Evolutionary conservation across 2,329 filamentous ascomycete species (phyloP).

Genomic region (Aureobasidium subglaciale): DNA sequence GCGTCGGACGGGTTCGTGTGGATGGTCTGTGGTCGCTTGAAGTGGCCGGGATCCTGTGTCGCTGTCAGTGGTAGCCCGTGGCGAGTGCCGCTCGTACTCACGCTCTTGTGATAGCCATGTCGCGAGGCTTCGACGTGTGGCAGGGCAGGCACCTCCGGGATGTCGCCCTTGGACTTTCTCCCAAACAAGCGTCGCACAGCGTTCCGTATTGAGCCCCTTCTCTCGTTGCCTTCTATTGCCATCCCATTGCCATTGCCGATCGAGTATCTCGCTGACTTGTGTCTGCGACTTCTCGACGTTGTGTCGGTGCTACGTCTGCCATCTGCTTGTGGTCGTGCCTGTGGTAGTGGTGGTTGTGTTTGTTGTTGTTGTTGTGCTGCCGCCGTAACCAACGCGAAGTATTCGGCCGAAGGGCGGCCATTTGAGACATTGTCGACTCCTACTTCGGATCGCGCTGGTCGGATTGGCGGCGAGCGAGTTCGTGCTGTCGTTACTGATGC

Average conservation of each 20-base stretch:
- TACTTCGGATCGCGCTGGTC: constrained; percentile 4
- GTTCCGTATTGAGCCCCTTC: constrained; percentile 30
- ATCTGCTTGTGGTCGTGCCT: background rate
- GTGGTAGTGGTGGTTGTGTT: too few species aligned
- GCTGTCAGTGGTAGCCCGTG: background rate
- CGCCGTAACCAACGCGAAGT: background rate
- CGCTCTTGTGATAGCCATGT: constrained; percentile 29
- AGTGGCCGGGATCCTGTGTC: constrained; percentile 17
- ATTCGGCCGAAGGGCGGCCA: background rate
- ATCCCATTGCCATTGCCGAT: constrained; percentile 2
- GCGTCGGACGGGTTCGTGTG: constrained; percentile 1
- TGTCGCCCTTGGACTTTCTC: constrained; percentile 24
- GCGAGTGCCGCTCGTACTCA: background rate
- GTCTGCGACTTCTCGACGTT: background rate
- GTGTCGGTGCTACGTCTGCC: constrained; percentile 8
- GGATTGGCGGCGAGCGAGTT: constrained; percentile 7
- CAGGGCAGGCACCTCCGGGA: constrained; percentile 10
- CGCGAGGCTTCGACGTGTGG: constrained; percentile 19
- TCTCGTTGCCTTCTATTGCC: background rate
- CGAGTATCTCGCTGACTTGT: constrained; percentile 6
- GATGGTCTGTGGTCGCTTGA: constrained; percentile 12
- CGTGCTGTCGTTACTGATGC: constrained; percentile 6
- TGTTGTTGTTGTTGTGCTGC: background rate
- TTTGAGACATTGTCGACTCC: constrained; percentile 3
- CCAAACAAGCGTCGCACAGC: constrained; percentile 32